Evolutionary conservation across 257 asterid genomes (phyloP).

Genomic region (Nicotiana undulata): DNA sequence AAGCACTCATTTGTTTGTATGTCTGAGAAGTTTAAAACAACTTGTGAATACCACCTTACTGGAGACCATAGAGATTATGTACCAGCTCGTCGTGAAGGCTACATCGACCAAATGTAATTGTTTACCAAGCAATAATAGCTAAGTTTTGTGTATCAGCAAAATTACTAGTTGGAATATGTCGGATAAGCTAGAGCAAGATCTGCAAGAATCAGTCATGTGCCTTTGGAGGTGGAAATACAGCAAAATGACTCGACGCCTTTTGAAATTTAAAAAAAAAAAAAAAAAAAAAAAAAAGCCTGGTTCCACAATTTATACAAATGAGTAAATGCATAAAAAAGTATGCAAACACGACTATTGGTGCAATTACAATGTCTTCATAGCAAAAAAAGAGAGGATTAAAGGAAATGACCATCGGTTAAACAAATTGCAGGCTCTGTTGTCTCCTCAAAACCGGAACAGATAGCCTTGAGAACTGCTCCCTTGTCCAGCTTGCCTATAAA

Average conservation of each 20-base stretch:
- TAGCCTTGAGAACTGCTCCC: conserved; percentile 60
- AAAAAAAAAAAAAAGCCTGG: not conserved
- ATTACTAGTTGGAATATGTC: not conserved
- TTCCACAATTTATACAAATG: not conserved
- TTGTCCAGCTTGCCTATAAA: conserved; percentile 49
- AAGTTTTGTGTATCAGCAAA: not conserved
- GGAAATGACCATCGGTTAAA: conserved; percentile 34
- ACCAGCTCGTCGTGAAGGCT: not conserved
- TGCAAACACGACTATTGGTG: not conserved
- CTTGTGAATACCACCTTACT: not conserved
- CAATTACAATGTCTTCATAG: not conserved
- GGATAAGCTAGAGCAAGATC: not conserved
- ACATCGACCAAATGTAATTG: not conserved
- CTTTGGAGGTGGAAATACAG: not conserved
- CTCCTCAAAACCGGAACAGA: conserved; percentile 65
- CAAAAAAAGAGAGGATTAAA: conserved; percentile 2
- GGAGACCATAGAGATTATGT: not conserved
- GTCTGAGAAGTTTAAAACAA: conserved; percentile 35
- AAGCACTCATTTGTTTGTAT: conserved; percentile 89
- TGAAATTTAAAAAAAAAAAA: not conserved
- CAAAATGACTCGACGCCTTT: not conserved
- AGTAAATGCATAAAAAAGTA: not conserved
- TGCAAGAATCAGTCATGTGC: not conserved
- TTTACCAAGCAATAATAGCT: not conserved
- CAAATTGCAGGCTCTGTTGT: conserved; percentile 63